Base-by-base conservation (phyloP, 805 yeast species). In the Candida yuanshanica region DNA sequence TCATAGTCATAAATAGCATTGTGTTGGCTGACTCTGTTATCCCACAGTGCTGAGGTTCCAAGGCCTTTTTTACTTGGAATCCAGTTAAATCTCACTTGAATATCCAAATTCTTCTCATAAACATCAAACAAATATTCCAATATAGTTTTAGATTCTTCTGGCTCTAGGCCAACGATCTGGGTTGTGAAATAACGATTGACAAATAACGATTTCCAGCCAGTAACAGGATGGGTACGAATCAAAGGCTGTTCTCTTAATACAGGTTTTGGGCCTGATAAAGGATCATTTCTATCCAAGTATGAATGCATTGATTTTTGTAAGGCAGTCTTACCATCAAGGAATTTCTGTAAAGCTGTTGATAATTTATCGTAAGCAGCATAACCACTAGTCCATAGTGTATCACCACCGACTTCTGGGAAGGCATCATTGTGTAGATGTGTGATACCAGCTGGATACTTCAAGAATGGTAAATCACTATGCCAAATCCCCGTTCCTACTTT, bases 41-140 rank as follows among this genome's bases (percentile, higher is more conserved):
- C 82, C 83, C 83, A 77, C 25, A 76, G 51, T 12, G 79, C 81
- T 27, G 75, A 63, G 26, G 77, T 69, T 20, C 75, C 75, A 20
- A 56, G 58, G 5, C 74, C 53, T 66, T 34, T 25, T 66, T 41
- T 64, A 11, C 69, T 55, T 35, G 68, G 63, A 44, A 62, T 59
- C 79, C 79, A 73, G 48, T 66, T 68, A 63, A 69, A 71, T 47
- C 79, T 63, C 17, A 73, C 75, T 57, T 75, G 80, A 41, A 74
- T 68, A 48, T 76, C 81, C 38, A 70, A 67, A 55, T 70, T 69
- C 52, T 65, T 69, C 51, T 70, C 77, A 44, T 60, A 69, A 11
- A 74, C 62, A 25, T 58, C 58, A 49, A 52, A 68, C 33, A 75
- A 60, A 48, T 70, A 70, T 27, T 66, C 62, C 49, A 74, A 62